Evolutionary conservation across 1,284 basidiomycete species (phyloP), one percentile per base, ranked within the genome.

Genomic region (Rhodotorula sp.): DNA sequence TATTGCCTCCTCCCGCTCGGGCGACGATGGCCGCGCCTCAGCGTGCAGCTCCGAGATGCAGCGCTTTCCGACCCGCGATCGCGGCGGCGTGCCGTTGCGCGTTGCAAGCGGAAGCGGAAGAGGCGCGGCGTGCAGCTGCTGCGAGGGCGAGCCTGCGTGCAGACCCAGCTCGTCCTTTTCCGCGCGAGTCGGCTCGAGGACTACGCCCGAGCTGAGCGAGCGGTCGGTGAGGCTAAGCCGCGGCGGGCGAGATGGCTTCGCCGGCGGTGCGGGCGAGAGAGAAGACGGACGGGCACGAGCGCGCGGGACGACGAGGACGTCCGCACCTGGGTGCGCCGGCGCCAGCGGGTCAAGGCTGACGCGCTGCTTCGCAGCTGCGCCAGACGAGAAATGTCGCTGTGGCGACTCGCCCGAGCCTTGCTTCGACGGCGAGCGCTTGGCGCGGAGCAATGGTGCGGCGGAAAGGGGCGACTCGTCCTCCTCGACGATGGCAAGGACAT

Each of bases 31-130:
- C 1, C 55, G 46, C 34, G 36, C 27, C n/a, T 69, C 76, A 46
- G 64, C 36, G 32, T 71, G 63, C 21, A 78, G 62, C 39, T 78
- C 77, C 19, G 75, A 79, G 41, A 74, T 68, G 71, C 72, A 77
- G 7, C 77, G 68, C 54, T 75, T 71, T 53, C 76, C 74, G 10
- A 72, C 67, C 34, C 67, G 67, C 9, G 69, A 65, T 0, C 65
- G 44, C 15, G 27, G 15, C n/a, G 50, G 50, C 9, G 25, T 44
- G 5, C 54, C 19, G 59, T 29, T 1, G 56, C 37, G n/a, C 27
- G 9, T 56, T 17, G 44, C 19, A 4, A 21, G 44, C 44, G 41
- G 27, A 9, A 44, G 34, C 29, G 50, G 32, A 41, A 25, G 32
- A 51, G 56, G 37, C 5, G 48, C 39, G 29, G 34, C 7, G 34